Evolutionary conservation across 805 yeast genomes (phyloP).

Genomic region (Ogataea methylovora): DNA sequence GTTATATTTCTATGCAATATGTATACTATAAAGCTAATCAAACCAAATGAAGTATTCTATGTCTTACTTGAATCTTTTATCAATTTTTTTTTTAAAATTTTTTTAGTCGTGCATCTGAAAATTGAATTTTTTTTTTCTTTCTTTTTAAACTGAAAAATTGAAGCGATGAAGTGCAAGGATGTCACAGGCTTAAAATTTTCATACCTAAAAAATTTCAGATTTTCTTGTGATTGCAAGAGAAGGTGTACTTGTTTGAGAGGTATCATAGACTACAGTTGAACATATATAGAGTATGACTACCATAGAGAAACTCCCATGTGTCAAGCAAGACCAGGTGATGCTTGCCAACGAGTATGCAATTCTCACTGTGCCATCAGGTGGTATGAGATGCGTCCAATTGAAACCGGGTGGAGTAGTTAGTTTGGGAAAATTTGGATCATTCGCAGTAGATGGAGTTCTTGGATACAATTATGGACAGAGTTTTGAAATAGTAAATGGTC

Average conservation of each 20-base stretch:
- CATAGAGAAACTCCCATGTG: not conserved
- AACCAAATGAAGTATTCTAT: not conserved
- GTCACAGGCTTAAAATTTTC: too few relatives aligned
- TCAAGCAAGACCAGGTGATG: constrained; percentile 26
- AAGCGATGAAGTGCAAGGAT: too few relatives aligned
- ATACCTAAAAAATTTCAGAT: too few relatives aligned
- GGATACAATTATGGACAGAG: constrained; percentile 86
- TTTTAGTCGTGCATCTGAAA: not conserved
- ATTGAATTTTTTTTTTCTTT: too few relatives aligned
- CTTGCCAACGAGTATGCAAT: constrained; percentile 48
- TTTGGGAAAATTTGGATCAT: constrained; percentile 89
- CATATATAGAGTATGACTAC: too few relatives aligned
- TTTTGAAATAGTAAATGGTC: constrained; percentile 68
- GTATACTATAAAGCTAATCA: not conserved
- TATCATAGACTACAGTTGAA: too few relatives aligned
- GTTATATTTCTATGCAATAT: not conserved
- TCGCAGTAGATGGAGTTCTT: constrained; percentile 62
- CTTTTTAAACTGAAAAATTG: too few relatives aligned
- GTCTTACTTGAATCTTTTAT: too few relatives aligned
- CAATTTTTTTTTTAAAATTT: not conserved
- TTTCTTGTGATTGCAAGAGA: too few relatives aligned
- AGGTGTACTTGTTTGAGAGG: too few relatives aligned
- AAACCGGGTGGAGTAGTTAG: constrained; percentile 52
- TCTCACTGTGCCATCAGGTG: constrained; percentile 75
- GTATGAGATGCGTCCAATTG: constrained; percentile 64